These are phyloP conservation scores for Coelastrella sp. DNA, from an alignment of 139 green algal species.

Conservation along the genomic window DNA sequence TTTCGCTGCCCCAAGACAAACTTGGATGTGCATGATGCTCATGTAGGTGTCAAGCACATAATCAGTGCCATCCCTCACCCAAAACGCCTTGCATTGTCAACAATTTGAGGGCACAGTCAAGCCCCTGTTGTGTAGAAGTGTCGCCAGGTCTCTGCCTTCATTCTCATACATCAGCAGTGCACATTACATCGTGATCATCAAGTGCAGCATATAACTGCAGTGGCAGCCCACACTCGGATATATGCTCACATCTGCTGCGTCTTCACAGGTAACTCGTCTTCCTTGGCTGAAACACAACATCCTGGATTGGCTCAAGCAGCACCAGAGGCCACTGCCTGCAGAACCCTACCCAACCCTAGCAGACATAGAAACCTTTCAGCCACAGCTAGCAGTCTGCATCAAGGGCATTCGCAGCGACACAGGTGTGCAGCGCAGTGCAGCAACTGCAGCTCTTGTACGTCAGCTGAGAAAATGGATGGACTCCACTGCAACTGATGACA, in stretches of 20 bases:
- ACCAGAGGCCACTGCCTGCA: not conserved
- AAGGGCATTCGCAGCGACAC: constrained; percentile 5
- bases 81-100: too few relatives aligned
- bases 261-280: constrained; percentile 19
- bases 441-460: not conserved
- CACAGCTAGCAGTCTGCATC: not conserved
- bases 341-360: not conserved
- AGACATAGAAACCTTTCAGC: constrained; percentile 6
- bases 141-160: too few relatives aligned
- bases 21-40: constrained; percentile 44
- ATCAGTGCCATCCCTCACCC: not conserved
- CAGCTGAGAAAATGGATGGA: constrained; percentile 8
- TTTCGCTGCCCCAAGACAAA: constrained; percentile 53
- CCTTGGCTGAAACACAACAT: constrained; percentile 39
- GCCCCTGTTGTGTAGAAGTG: too few relatives aligned
- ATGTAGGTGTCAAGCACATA: constrained; percentile 23
- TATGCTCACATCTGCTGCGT: too few relatives aligned
- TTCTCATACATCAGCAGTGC: too few relatives aligned
- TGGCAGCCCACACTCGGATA: too few relatives aligned
- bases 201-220: too few relatives aligned
- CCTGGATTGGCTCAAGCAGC: not conserved
- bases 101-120: too few relatives aligned
- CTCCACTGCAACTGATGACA: not conserved
- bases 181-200: too few relatives aligned
- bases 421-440: constrained; percentile 2